Evolutionary conservation across 2,329 filamentous ascomycete species (phyloP).

Genomic region (Mycosphaerella sp.): DNA sequence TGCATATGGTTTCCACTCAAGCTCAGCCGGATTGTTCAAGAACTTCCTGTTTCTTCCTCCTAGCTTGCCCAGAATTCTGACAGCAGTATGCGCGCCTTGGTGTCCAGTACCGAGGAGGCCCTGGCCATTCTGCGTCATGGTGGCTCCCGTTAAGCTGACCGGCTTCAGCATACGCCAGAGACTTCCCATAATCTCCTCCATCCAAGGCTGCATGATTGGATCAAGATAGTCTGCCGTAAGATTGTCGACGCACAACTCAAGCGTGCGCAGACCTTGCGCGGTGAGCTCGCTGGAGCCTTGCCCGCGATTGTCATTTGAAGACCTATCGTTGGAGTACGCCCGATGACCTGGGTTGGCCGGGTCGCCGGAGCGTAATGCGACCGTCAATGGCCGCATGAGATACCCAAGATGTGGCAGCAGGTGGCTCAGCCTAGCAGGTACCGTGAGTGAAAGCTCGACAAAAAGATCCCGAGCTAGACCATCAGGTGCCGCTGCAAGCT

Average conservation of each 20-base stretch:
- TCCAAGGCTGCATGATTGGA: conserved; percentile 97
- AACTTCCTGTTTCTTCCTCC: conserved; percentile 94
- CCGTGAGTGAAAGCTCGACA: conserved; percentile 92
- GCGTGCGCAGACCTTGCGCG: conserved; percentile 82
- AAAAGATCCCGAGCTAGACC: conserved; percentile 89
- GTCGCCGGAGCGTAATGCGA: conserved; percentile 74
- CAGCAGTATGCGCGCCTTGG: conserved; percentile 95
- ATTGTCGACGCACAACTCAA: conserved; percentile 97
- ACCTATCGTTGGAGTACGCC: conserved; percentile 20
- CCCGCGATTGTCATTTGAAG: conserved; percentile 20
- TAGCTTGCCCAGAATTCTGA: conserved; percentile 93
- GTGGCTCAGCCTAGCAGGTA: conserved; percentile 89
- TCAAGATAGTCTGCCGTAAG: conserved; percentile 96
- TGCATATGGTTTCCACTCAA: conserved; percentile 75
- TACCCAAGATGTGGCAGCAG: conserved; percentile 91
- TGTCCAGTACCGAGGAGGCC: conserved; percentile 45
- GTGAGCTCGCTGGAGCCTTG: conserved; percentile 60
- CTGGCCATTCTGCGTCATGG: conserved; percentile 15
- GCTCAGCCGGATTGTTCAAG: conserved; percentile 78
- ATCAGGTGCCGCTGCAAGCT: conserved; percentile 83
- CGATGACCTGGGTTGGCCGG: conserved; percentile 40
- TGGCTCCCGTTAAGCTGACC: conserved; percentile 66
- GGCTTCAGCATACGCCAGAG: conserved; percentile 93
- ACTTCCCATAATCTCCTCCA: conserved; percentile 97
- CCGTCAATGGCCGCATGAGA: conserved; percentile 94